A percentile compares a stretch with the other conserved stretches of the same genome.
phyloP scores from a whole-genome alignment of 2,329 filamentous ascomycete species.

The Trichoderma sp. region DNA sequence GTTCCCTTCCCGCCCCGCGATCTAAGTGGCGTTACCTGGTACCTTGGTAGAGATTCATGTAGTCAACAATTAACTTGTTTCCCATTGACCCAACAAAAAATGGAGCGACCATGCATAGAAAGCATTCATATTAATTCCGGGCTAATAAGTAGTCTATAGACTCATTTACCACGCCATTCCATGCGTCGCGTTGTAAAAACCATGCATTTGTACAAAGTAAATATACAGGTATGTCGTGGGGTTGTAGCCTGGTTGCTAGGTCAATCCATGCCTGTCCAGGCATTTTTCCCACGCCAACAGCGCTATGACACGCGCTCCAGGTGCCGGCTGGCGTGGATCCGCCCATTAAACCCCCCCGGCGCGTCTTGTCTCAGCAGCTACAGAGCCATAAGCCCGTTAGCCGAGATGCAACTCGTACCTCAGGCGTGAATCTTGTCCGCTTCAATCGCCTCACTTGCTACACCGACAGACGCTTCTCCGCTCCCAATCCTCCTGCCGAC shows the following conservation, averaged over 20 bases:
- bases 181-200: not conserved
- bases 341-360: slow-evolving; percentile 12
- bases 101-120: not conserved
- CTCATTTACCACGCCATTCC: not conserved
- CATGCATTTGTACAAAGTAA: not conserved
- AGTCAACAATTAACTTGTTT: not conserved
- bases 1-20: not conserved
- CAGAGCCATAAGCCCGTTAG: slow-evolving; percentile 8
- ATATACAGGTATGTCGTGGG: not conserved
- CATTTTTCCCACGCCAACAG: slow-evolving; percentile 10
- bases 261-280: not conserved
- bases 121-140: not conserved
- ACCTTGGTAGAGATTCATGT: not conserved
- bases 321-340: slow-evolving; percentile 1
- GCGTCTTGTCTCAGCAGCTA: slow-evolving; percentile 8
- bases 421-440: not conserved
- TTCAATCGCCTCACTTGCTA: slow-evolving; percentile 2
- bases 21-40: not conserved
- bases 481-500: not conserved
- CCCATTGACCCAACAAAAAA: not conserved
- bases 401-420: slow-evolving; percentile 3
- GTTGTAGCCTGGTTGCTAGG: slow-evolving; percentile 12
- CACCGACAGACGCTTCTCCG: not conserved
- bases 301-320: slow-evolving; percentile 18
- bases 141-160: not conserved